phyloP scores from a whole-genome alignment of 441 rosid genomes.

The Eutrema salsugineum region DNA sequence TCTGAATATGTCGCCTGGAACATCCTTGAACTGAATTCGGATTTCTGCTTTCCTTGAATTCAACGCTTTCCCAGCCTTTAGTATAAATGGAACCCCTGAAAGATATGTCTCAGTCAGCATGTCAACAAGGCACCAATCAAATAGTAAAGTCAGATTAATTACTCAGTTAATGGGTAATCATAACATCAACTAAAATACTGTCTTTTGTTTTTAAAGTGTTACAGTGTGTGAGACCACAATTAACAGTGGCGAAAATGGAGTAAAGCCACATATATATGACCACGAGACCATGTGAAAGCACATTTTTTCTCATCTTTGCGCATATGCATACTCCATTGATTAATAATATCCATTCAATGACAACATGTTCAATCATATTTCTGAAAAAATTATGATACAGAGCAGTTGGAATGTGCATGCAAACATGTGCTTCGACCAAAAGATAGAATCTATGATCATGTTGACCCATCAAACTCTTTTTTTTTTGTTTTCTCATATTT shows the following conservation, averaged over 20 bases:
- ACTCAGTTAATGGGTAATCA: background rate
- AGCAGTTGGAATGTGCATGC: background rate
- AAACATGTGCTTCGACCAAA: background rate
- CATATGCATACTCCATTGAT: background rate
- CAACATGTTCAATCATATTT: background rate
- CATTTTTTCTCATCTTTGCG: slow-evolving; percentile 19
- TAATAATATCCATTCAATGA: background rate
- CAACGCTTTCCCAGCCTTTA: slow-evolving; percentile 97
- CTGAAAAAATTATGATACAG: background rate
- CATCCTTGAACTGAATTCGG: slow-evolving; percentile 95
- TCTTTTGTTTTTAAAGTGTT: background rate
- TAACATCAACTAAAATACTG: background rate
- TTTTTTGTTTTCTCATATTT: slow-evolving; percentile 39
- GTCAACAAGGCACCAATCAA: slow-evolving; percentile 25
- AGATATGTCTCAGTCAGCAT: slow-evolving; percentile 26
- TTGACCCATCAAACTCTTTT: slow-evolving; percentile 66
- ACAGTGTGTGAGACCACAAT: background rate
- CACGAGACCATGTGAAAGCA: slow-evolving; percentile 15
- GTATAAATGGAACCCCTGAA: slow-evolving; percentile 90
- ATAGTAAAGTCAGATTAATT: background rate
- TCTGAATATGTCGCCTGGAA: slow-evolving; percentile 98
- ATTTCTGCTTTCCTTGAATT: slow-evolving; percentile 97
- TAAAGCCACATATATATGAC: background rate
- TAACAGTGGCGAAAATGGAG: background rate
- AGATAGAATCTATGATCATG: background rate